These are phyloP conservation scores for Pseudocercospora cruenta DNA, from an alignment of 2,329 filamentous ascomycete species.

Conservation along the genomic window DNA sequence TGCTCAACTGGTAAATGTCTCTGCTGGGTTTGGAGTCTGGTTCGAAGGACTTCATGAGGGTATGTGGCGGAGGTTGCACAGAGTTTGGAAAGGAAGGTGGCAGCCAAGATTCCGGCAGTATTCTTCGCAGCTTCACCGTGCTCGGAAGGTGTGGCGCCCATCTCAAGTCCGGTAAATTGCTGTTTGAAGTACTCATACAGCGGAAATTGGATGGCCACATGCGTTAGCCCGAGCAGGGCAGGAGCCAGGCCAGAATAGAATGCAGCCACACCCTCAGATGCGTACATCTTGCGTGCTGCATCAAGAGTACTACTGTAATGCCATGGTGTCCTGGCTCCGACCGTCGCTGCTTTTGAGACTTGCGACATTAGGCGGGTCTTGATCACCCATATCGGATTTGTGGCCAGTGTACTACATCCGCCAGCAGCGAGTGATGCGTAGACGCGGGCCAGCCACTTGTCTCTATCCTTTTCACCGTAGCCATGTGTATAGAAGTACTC, in stretches of 20 bases:
- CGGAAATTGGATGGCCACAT: slow-evolving; percentile 96
- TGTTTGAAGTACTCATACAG: slow-evolving; percentile 93
- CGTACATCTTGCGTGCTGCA: slow-evolving; percentile 95
- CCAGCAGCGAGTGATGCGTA: slow-evolving; percentile 91
- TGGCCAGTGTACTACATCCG: slow-evolving; percentile 88
- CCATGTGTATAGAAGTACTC: slow-evolving; percentile 66
- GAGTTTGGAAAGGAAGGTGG: slow-evolving; percentile 91
- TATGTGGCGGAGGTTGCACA: slow-evolving; percentile 94
- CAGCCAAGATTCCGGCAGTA: slow-evolving; percentile 80
- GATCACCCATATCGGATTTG: slow-evolving; percentile 99
- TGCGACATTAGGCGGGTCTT: slow-evolving; percentile 98
- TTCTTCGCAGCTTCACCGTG: slow-evolving; percentile 58
- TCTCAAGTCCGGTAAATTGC: slow-evolving; percentile 84
- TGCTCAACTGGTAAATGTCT: slow-evolving; percentile 51
- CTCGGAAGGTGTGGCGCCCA: slow-evolving; percentile 69
- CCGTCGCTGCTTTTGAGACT: slow-evolving; percentile 62
- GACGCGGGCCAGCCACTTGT: slow-evolving; percentile 76
- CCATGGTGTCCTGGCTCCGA: slow-evolving; percentile 71
- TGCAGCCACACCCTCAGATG: slow-evolving; percentile 79
- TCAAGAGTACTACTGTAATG: slow-evolving; percentile 89
- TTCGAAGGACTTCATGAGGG: slow-evolving; percentile 94
- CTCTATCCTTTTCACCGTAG: slow-evolving; percentile 48
- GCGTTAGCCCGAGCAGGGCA: slow-evolving; percentile 85
- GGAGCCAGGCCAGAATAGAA: slow-evolving; percentile 96
- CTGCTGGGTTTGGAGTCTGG: slow-evolving; percentile 89